A percentile compares a stretch with the other conserved stretches of the same genome.
Evolutionary conservation across 306 rosid genomes (phyloP).

Genomic region (Vigna hirtella): DNA sequence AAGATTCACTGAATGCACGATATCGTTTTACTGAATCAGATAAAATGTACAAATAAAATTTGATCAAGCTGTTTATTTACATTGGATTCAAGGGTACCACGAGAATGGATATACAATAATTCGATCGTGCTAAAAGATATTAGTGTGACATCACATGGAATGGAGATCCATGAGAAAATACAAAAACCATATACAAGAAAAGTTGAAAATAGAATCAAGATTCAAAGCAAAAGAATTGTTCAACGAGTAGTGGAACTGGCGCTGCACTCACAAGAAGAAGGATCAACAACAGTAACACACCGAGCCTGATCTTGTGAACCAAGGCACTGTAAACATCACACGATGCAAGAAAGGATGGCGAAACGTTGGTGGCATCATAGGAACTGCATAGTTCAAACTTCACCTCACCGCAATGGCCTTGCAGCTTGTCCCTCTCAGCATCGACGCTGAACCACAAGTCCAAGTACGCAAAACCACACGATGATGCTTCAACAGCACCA

Average conservation of each 20-base stretch:
- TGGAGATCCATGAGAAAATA: slow-evolving; percentile 1
- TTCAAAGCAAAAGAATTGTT: slow-evolving; percentile 43
- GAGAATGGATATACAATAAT: not conserved
- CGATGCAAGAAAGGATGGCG: slow-evolving; percentile 6
- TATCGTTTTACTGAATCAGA: not conserved
- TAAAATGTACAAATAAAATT: not conserved
- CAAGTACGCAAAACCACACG: slow-evolving; percentile 41
- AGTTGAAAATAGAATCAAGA: not conserved
- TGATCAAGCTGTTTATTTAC: not conserved
- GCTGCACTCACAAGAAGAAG: slow-evolving; percentile 38
- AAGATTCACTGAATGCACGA: not conserved
- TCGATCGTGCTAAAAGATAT: not conserved
- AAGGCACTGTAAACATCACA: slow-evolving; percentile 45
- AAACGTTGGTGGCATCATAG: not conserved
- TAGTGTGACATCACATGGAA: slow-evolving; percentile 5
- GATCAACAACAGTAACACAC: not conserved
- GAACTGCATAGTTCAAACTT: slow-evolving; percentile 41
- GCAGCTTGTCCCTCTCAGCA: slow-evolving; percentile 38
- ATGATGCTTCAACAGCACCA: not conserved
- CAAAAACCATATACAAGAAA: not conserved
- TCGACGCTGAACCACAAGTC: slow-evolving; percentile 35
- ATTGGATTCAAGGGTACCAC: not conserved
- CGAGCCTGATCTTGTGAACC: slow-evolving; percentile 32
- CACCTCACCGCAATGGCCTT: slow-evolving; percentile 45
- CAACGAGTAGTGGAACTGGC: slow-evolving; percentile 30